Evolutionary conservation across 139 green algal genomes (phyloP).

Genomic region (Chlamydomonas schloesseri): DNA sequence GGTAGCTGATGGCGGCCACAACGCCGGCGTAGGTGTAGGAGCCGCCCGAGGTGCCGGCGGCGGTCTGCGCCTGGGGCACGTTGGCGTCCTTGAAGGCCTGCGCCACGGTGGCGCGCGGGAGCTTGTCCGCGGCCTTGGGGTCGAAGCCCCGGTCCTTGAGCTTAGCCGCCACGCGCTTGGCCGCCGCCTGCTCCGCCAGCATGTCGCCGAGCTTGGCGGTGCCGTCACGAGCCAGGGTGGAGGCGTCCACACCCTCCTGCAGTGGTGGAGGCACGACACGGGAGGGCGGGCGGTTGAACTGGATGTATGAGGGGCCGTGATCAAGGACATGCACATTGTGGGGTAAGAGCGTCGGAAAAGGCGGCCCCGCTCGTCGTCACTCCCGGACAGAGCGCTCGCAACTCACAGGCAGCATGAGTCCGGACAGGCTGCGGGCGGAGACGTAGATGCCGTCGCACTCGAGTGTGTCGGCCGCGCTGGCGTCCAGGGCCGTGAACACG

Average conservation of each 20-base stretch:
- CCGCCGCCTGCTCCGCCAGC: no score
- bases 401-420: neutral
- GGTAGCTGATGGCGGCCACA: constrained; percentile 3
- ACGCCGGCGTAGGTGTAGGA: neutral
- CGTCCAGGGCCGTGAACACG: neutral
- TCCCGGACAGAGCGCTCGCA: no score
- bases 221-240: no score
- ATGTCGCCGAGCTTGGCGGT: no score
- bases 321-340: no score
- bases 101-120: neutral
- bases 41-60: neutral
- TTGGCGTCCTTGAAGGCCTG: neutral
- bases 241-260: no score
- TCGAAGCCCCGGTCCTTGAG: neutral
- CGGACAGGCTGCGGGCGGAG: neutral
- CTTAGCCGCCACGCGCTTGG: neutral
- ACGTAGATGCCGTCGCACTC: constrained; percentile 26
- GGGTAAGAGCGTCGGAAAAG: no score
- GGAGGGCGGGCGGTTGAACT: no score
- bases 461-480: neutral
- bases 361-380: no score
- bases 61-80: neutral
- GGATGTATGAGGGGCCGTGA: no score
- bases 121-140: neutral
- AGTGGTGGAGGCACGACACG: no score